Base-by-base conservation (phyloP, 139 green algal genomes). In the Chlorella sorokiniana region DNA sequence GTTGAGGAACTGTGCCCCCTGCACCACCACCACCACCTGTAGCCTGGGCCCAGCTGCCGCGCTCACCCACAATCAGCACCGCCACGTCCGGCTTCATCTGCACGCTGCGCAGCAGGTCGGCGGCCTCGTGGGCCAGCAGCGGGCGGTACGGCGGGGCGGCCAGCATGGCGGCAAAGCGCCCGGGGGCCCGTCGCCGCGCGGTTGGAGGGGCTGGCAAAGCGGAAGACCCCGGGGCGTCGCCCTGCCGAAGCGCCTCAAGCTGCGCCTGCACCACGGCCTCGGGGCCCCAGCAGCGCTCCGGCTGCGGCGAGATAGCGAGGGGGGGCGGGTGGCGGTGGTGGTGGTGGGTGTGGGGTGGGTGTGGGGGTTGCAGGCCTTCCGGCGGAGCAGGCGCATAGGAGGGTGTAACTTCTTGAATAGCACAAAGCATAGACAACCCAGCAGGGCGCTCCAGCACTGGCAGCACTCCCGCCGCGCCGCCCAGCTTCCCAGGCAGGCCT, bases 31-130 rank as follows among this genome's bases (percentile, higher is more conserved):
- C 20, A 1, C 29, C 78, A 11, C 48, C 48, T 16, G 16, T 25
- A 56, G 48, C 48, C 11, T 56, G 16, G 14, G 16, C n/a, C 31
- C 31, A 4, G 48, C 4, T 54, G 1, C 18, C 4, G 4, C n/a
- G 38, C 88, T 86, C 78, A 86, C 86, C 69, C 11, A 92, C 86
- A 76, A 94, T 92, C 76, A 95, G 87, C 41, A 86, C 27, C 3
- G 91, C 91, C 48, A 92, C 91, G 52, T 83, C 78, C 27, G 56
- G 51, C 51, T 54, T 18, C 78, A 83, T 76, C 45, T 83, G 78
- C 35, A 83, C 38, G 6, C 22, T 61, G 33, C 67, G 65, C 78
- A 83, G 65, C 65, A 83, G 31, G 11, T 76, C 64, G 0, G 78
- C 65, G 0, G 40, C 33, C 35, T 54, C 4, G 48, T 83, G 78